phyloP scores from a whole-genome alignment of 208 protist species.

The Polymyxa betae region DNA sequence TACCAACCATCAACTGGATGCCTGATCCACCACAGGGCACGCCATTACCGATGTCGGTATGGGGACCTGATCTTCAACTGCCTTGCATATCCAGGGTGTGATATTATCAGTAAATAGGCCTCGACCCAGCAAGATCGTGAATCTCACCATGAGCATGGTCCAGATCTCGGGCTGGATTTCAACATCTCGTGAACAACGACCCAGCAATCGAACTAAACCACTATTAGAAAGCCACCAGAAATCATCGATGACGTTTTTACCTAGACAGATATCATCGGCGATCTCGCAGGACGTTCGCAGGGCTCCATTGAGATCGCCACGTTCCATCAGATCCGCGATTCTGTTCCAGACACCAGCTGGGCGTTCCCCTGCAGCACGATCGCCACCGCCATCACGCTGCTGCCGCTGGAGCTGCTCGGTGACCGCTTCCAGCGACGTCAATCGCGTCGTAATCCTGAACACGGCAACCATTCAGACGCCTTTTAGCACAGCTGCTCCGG shows the following conservation, averaged over 20 bases:
- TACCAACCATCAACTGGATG: too few relatives aligned
- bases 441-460: background rate
- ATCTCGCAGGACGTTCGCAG: background rate
- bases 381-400: background rate
- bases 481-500: background rate
- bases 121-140: background rate
- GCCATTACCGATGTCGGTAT: background rate
- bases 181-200: background rate
- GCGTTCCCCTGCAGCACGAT: too few relatives aligned
- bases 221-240: background rate
- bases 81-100: background rate
- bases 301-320: background rate
- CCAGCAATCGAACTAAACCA: background rate
- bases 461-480: background rate
- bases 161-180: background rate
- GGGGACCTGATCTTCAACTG: background rate
- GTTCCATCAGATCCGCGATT: background rate
- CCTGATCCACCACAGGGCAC: too few relatives aligned
- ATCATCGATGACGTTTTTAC: background rate
- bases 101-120: background rate
- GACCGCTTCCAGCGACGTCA: background rate
- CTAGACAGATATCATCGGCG: background rate
- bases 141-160: background rate
- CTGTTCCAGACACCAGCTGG: background rate
- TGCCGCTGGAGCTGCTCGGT: background rate